Evolutionary conservation across 805 yeast species (phyloP).

Genomic region (Candida nemodendra): DNA sequence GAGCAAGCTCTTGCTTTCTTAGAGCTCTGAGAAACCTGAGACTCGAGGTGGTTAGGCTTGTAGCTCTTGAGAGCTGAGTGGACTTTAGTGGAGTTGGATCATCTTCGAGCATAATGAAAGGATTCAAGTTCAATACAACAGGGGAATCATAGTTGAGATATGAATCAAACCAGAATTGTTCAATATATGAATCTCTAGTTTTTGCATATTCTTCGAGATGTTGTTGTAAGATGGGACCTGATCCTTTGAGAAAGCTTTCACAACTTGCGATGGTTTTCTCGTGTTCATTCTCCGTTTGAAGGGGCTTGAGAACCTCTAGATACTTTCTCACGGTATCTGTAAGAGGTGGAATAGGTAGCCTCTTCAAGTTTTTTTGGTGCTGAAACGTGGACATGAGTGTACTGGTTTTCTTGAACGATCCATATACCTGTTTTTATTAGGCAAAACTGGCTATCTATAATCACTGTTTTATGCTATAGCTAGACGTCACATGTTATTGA

Average conservation of each 20-base stretch:
- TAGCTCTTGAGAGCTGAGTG: constrained; percentile 76
- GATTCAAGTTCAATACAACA: constrained; percentile 88
- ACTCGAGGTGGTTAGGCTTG: constrained; percentile 72
- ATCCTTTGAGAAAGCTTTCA: constrained; percentile 49
- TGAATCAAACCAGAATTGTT: constrained; percentile 93
- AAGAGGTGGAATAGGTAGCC: constrained; percentile 80
- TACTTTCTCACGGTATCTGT: constrained; percentile 65
- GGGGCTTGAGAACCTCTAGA: constrained; percentile 66
- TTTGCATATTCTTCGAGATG: constrained; percentile 61
- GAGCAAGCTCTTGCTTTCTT: constrained; percentile 68
- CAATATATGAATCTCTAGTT: constrained; percentile 75
- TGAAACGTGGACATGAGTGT: constrained; percentile 45
- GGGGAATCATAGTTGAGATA: constrained; percentile 85
- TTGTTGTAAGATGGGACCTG: constrained; percentile 58
- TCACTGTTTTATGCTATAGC: too few species aligned
- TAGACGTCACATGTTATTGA: too few species aligned
- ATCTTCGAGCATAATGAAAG: constrained; percentile 86
- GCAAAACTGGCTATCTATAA: not conserved
- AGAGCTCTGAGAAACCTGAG: constrained; percentile 78
- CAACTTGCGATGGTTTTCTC: constrained; percentile 58
- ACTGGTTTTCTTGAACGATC: not conserved
- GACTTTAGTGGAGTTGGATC: constrained; percentile 74
- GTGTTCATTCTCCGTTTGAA: constrained; percentile 78
- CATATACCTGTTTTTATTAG: not conserved
- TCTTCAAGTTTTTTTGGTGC: constrained; percentile 55